Evolutionary conservation across 2,329 filamentous ascomycete species (phyloP), one percentile per base, ranked within the genome.

Genomic region (Epicoccum nigrum): DNA sequence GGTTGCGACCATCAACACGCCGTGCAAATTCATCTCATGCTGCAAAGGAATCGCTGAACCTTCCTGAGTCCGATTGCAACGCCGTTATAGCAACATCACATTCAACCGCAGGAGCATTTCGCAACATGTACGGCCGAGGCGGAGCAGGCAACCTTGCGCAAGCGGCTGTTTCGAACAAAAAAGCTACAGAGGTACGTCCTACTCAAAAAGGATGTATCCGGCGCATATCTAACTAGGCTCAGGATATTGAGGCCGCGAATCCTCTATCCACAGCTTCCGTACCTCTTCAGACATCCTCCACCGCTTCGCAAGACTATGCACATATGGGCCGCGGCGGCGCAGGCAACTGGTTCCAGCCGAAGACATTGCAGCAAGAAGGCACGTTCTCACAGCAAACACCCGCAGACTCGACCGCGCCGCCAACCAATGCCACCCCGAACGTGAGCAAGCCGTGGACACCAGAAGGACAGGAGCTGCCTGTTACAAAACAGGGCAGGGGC

Each of bases 301-400:
- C 55, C 17, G 37, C 55, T n/a, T 38, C 59, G 8, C 70, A 71
- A 56, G 67, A 74, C 45, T 78, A 78, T 58, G 74, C 76, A 4
- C 74, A 77, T 55, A 74, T 67, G 42, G 77, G 77, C 28, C 69
- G 77, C 32, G 77, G 77, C 32, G 78, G 77, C 31, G 73, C 74
- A 4, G 78, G 77, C 3, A 79, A 80, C 62, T 78, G 70, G 67
- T 79, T 77, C 59, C 70, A 72, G 32, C 77, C 77, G 21, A 62
- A 68, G 25, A 64, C 73, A 23, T 66, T 79, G 19, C 60, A 62
- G 9, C 55, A 72, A 45, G 71, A 66, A 7, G 77, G 77, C 42
- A 68, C 65, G 4, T 79, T 77, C 57, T 59, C 59, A 7, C 40
- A 40, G 33, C 54, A 64, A 12, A 46, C 43, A 1, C 47, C 64